A percentile compares a stretch with the other conserved stretches of the same genome.
These are phyloP conservation scores for Chrysanthemum makinoi DNA, from an alignment of 129 eudicot species.

Conservation along the genomic window DNA sequence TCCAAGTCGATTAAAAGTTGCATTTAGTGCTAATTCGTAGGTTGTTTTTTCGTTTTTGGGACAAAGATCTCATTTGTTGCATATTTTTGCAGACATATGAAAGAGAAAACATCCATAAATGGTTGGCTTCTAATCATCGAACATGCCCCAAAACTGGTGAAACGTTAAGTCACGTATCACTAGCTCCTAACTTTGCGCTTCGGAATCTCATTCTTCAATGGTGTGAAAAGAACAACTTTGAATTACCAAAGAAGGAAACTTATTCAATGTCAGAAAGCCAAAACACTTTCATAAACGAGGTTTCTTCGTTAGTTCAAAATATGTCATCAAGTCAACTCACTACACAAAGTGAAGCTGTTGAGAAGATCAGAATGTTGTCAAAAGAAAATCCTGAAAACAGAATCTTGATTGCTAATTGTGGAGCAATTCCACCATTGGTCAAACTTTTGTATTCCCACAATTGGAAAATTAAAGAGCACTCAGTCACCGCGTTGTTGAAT, in stretches of 20 bases:
- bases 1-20: too few species aligned
- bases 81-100: constrained; percentile 58
- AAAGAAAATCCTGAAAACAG: constrained; percentile 69
- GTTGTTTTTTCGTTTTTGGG: too few species aligned
- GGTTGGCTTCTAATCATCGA: constrained; percentile 54
- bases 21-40: too few species aligned
- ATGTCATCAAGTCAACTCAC: constrained; percentile 42
- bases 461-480: constrained; percentile 48
- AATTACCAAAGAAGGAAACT: constrained; percentile 47
- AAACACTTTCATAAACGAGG: constrained; percentile 40
- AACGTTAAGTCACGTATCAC: constrained; percentile 44
- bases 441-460: constrained; percentile 34
- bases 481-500: constrained; percentile 62
- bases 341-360: constrained; percentile 47
- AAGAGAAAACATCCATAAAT: constrained; percentile 47
- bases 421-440: constrained; percentile 17
- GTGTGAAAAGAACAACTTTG: constrained; percentile 65
- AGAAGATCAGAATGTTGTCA: constrained; percentile 57
- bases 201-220: constrained; percentile 66
- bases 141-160: constrained; percentile 80
- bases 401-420: constrained; percentile 19
- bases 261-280: constrained; percentile 31
- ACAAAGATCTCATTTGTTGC: neutral
- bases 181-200: constrained; percentile 70
- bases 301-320: constrained; percentile 42